Conservation (phyloP, 2,329 filamentous ascomycete genomes). For the Colletotrichum chlorophyti region DNA sequence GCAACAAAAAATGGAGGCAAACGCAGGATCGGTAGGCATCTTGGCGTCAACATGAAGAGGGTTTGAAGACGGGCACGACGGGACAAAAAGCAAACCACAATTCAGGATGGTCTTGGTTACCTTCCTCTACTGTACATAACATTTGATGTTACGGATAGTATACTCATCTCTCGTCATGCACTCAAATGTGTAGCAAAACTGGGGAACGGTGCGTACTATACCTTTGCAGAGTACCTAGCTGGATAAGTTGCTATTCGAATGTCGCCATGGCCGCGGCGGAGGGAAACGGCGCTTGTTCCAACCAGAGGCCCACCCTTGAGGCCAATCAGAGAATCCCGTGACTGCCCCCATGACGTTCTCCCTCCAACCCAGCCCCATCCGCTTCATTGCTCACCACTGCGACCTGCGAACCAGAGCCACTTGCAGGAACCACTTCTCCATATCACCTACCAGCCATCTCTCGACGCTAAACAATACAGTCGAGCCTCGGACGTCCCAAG, state of each 20-base stretch:
- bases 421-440: conserved; percentile 18
- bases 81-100: too few relatives aligned
- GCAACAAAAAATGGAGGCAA: too few relatives aligned
- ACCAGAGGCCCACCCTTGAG: conserved; percentile 15
- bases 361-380: conserved; percentile 27
- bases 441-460: conserved; percentile 26
- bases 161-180: too few relatives aligned
- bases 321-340: conserved; percentile 24
- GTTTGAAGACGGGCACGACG: too few relatives aligned
- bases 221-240: too few relatives aligned
- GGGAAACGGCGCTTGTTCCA: conserved; percentile 26
- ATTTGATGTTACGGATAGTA: too few relatives aligned
- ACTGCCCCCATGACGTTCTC: conserved; percentile 31
- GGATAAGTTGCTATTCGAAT: too few relatives aligned
- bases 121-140: too few relatives aligned
- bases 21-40: background rate
- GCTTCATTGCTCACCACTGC: conserved; percentile 21
- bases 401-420: conserved; percentile 21
- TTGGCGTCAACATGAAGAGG: background rate
- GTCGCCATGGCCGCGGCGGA: conserved; percentile 25
- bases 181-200: too few relatives aligned
- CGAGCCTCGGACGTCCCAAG: conserved; percentile 16
- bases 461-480: conserved; percentile 11
- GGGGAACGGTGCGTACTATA: background rate
- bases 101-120: too few relatives aligned